Base-by-base conservation (phyloP, 75 land plant species). In the Pinus tabuliformis region DNA sequence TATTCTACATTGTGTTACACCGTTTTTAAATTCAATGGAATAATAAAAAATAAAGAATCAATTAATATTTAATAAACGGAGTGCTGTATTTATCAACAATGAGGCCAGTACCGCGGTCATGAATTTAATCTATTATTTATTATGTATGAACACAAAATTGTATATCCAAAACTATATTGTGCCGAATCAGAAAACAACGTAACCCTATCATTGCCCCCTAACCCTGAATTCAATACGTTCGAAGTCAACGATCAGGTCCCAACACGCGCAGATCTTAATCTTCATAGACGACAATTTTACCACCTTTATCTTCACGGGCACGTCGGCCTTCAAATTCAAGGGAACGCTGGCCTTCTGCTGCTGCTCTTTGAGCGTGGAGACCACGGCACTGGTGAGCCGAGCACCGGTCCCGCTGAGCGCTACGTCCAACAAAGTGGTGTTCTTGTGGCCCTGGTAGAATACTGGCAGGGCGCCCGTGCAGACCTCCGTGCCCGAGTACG, bases 271-370 rank as follows among this genome's bases (percentile, higher is more conserved):
- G 68, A 80, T 24, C 49, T 54, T 78, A 36, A 89, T 76, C 58
- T 81, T 86, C 77, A 17, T 39, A 58, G 84, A 49, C 86, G 86
- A 86, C 75, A 86, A 16, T 36, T 6, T 62, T n/a, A n/a, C 20
- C 88, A 88, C 3, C 73, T 83, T 77, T 18, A 89, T 76, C 52
- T 73, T 65, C 59, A 86, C 91, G 3, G 88, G 91, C 2, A 79
- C 86, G 8, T 81, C 63, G 13, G 78, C 85, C 57, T 74, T 80
- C 37, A 88, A 78, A 61, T 72, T 59, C 76, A 88, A 56, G 3
- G 87, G 90, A 13, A 88, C 76, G 45, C 49, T 68, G 49, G 85
- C 87, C 57, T 78, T 81, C 62, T 88, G 85, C 73, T 83, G 81
- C 63, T 88, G 83, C 77, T 80, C 77, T 64, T 70, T 82, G 63